Base-by-base conservation (phyloP, 2,329 filamentous ascomycete genomes). In the Penicillium vulpinum region DNA sequence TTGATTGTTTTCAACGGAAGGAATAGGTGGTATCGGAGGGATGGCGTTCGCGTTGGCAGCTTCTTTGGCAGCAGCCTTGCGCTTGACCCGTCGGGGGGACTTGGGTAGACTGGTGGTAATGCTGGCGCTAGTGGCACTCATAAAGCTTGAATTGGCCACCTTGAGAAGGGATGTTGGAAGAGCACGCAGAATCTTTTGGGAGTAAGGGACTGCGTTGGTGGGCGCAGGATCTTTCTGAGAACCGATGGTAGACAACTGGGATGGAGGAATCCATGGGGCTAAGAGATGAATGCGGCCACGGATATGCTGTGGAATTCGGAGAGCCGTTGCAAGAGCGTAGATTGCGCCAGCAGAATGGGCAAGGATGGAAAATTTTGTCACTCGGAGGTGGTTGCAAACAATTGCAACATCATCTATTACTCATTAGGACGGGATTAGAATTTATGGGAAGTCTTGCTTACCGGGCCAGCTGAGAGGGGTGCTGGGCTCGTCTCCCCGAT, bases 311-410 rank as follows among this genome's bases (percentile, higher is more conserved):
- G 94, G 94, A 85, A 99, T 96, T 43, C 94, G 90, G 43, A 99
- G 81, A 0, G 94, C 94, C 0, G 94, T 97, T 0, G 94, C 94
- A 18, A 99, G 83, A 2, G 94, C 94, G 70, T 99, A 99, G 51
- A 99, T 96, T n/a, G 94, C 93, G 16, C 94, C 94, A 0, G 94
- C 94, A 0, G 93, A 97, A 74, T 99, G 94, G 2, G 94, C 94
- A 2, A 99, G 83, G 21, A 99, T 90, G 7, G 93, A 97, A 71
- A 99, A 99, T 65, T 96, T 96, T 11, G 88, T 94, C 62, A 99
- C 95, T 65, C 91, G 92, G 43, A 99, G 82, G 15, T 89, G 82
- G 69, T 96, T 91, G 73, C 94, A 99, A 57, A 99, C 96, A 51
- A 92, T 88, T 58, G 95, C 90, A 15, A 99, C 91, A 74, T 99